Base-by-base conservation (phyloP, 2,329 filamentous ascomycete genomes). In the Didymellaceae sp. region DNA sequence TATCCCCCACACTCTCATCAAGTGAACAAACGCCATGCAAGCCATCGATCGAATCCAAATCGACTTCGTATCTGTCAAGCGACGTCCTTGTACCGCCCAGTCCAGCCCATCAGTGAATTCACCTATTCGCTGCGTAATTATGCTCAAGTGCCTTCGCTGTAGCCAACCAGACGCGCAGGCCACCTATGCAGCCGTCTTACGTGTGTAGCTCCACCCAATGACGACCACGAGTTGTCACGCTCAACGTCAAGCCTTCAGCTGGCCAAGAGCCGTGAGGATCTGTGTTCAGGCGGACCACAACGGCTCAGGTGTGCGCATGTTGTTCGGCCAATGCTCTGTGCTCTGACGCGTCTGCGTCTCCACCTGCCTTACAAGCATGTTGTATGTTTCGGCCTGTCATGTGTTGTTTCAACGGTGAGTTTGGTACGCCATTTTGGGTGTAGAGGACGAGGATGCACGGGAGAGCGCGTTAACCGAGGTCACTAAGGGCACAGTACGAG, bases 201-300 rank as follows among this genome's bases (percentile, higher is more conserved):
- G 50, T 53, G 44, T 53, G 44, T 44, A 30, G 48, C 44, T 53
- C 50, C 50, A 48, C 44, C 41, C 44, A 47, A 53, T 53, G 44
- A 53, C 34, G 50, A 47, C 28, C 44, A 44, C 22, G 21, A 38
- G 7, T 28, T 46, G 32, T 34, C 50, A 44, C 16, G 38, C 28
- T 39, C 50, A 39, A 43, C 21, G 38, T 44, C 39, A 32, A 47
- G 13, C 17, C 22, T 31, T 34, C 16, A 48, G 42, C 40, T 32
- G 20, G 24, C 40, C 42, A 25, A 35, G 30, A 45, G 30, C 24
- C 41, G 24, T 30, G 22, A 44, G 18, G 10, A 34, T 8, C 25
- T 34, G 46, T 17, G 24, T 22, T 38, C 48, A 45, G 37, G 42
- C 35, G 25, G 28, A 18, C 33, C 39, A 22, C 21, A 20, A 25